phyloP scores from a whole-genome alignment of 2,329 filamentous ascomycete genomes.

The Fusarium coicis region DNA sequence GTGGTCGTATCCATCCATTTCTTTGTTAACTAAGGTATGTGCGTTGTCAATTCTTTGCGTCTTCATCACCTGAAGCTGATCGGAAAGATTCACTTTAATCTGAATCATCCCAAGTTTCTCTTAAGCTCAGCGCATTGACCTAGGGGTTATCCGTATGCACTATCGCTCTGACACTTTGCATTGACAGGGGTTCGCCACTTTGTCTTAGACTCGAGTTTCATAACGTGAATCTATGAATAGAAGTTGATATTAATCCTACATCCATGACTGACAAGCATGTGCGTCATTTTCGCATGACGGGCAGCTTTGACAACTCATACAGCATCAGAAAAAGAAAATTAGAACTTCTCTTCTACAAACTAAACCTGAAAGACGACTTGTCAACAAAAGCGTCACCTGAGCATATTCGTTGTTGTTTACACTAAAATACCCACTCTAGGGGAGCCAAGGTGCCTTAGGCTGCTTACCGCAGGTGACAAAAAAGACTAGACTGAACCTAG shows the following conservation, averaged over 20 bases:
- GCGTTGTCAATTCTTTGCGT: neutral
- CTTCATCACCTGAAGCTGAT: neutral
- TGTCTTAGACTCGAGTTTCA: conserved; percentile 28
- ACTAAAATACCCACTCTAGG: conserved; percentile 6
- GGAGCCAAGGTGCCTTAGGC: neutral
- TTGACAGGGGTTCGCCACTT: conserved; percentile 21
- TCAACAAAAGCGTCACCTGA: conserved; percentile 10
- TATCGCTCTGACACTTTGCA: neutral
- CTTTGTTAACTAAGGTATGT: conserved; percentile 8
- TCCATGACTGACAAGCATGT: conserved; percentile 11
- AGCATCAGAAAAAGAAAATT: neutral
- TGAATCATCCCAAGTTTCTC: conserved; percentile 3
- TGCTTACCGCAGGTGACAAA: neutral
- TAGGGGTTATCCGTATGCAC: neutral
- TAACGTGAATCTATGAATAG: conserved; percentile 22
- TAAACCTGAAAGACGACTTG: neutral
- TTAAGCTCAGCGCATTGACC: conserved; percentile 9
- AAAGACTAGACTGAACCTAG: neutral
- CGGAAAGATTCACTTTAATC: neutral
- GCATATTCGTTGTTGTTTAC: conserved; percentile 3
- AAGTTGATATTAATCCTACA: neutral
- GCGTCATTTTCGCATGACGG: neutral
- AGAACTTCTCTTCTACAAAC: neutral
- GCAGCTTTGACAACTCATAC: neutral
- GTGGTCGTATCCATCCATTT: neutral